phyloP scores from a whole-genome alignment of 2,329 filamentous ascomycete species.

The Tolypocladium cylindrosporum region DNA sequence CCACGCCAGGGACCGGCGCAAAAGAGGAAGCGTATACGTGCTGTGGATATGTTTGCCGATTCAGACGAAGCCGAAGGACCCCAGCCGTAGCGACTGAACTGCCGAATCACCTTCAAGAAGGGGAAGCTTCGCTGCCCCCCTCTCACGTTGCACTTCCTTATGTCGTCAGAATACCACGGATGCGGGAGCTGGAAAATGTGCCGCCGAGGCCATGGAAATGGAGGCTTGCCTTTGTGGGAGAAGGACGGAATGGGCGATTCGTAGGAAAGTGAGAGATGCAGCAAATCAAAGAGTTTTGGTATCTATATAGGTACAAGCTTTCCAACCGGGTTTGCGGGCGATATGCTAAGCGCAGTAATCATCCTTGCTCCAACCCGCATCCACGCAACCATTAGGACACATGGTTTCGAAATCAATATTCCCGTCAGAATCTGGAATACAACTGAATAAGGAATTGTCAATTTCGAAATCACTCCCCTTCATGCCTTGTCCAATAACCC shows the following conservation, averaged over 20 bases:
- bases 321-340: neutral
- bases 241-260: neutral
- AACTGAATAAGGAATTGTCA: too few species aligned
- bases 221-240: neutral
- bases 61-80: constrained; percentile 40
- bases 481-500: too few species aligned
- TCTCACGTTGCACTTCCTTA: too few species aligned
- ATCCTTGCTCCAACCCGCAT: neutral
- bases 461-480: too few species aligned
- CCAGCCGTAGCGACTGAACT: neutral
- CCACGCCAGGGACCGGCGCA: neutral
- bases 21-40: constrained; percentile 54
- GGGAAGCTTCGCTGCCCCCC: too few species aligned
- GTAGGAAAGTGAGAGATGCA: neutral
- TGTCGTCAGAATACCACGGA: neutral
- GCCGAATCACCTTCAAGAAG: neutral
- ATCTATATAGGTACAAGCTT: neutral
- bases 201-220: neutral
- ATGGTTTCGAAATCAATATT: too few species aligned
- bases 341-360: neutral
- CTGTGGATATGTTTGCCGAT: constrained; percentile 82
- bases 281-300: neutral
- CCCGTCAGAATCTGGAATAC: too few species aligned
- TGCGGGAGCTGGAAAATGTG: neutral
- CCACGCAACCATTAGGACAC: too few species aligned